Percentiles rank a stretch among this genome's conserved stretches.
Evolutionary conservation across 2,329 filamentous ascomycete genomes (phyloP).

Genomic region (Apiospora marii): DNA sequence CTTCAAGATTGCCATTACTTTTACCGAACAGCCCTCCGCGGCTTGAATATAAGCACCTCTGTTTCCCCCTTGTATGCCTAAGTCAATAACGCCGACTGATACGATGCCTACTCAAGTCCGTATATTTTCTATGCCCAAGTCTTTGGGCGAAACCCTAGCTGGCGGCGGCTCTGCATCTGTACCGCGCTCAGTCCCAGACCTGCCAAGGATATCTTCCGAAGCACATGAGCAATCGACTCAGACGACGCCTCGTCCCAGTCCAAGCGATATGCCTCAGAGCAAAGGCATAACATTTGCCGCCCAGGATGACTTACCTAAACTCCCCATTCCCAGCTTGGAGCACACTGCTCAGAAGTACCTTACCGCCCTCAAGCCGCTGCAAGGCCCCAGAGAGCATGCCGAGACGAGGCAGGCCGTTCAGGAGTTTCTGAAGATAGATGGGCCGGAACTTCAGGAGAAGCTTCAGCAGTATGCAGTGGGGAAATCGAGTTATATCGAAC

Average conservation of each 20-base stretch:
- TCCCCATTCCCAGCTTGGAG: constrained; percentile 91
- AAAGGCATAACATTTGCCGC: constrained; percentile 87
- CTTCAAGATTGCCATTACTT: constrained; percentile 92
- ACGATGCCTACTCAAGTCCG: constrained; percentile 71
- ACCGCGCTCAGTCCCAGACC: constrained; percentile 51
- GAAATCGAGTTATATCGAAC: constrained; percentile 96
- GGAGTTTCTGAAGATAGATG: constrained; percentile 84
- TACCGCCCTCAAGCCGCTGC: constrained; percentile 79
- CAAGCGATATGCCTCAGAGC: constrained; percentile 22
- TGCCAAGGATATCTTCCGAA: constrained; percentile 32
- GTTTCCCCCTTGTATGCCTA: constrained; percentile 80
- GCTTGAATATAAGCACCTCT: constrained; percentile 81
- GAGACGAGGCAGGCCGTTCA: constrained; percentile 82
- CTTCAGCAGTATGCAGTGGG: constrained; percentile 89
- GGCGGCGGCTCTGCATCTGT: constrained; percentile 47
- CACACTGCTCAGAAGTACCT: constrained; percentile 81
- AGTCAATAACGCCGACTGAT: constrained; percentile 53
- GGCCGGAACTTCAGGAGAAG: constrained; percentile 85
- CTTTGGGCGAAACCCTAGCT: constrained; percentile 75
- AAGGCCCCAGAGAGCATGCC: constrained; percentile 79
- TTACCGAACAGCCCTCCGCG: constrained; percentile 87
- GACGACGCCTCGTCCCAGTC: neutral
- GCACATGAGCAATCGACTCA: constrained; percentile 24
- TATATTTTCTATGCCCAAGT: constrained; percentile 75
- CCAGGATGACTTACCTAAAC: constrained; percentile 87